A percentile compares a stretch with the other conserved stretches of the same genome.
phyloP scores from a whole-genome alignment of 2,329 filamentous ascomycete species.

The Neurospora crassa region DNA sequence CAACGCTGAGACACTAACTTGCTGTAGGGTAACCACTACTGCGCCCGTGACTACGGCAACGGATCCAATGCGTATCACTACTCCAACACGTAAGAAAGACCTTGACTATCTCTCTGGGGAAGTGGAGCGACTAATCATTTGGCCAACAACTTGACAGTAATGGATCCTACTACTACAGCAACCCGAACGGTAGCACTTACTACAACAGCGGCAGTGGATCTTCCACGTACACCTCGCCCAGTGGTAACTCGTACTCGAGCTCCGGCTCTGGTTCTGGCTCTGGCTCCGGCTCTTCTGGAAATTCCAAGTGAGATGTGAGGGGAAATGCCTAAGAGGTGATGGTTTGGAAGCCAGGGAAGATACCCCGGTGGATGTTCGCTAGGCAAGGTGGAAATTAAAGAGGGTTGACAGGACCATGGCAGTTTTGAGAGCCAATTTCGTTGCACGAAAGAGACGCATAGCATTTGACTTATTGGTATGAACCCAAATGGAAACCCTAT shows the following conservation, averaged over 20 bases:
- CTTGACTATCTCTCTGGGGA: neutral
- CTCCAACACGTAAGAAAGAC: conserved; percentile 45
- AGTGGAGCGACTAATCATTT: neutral
- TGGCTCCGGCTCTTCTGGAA: conserved; percentile 1
- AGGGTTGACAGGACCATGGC: neutral
- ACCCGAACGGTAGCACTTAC: conserved; percentile 59
- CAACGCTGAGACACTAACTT: neutral
- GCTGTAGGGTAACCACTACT: conserved; percentile 18
- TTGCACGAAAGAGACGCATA: neutral
- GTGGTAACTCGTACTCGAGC: conserved; percentile 23
- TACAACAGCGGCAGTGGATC: conserved; percentile 50
- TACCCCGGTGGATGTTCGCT: neutral
- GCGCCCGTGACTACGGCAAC: conserved; percentile 16
- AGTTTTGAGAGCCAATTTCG: neutral
- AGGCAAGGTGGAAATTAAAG: neutral
- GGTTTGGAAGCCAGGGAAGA: neutral
- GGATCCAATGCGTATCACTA: conserved; percentile 54
- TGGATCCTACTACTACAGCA: conserved; percentile 66
- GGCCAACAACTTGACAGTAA: conserved; percentile 22
- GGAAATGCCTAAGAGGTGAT: neutral
- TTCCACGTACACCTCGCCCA: conserved; percentile 51
- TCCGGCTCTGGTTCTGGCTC: conserved; percentile 2
- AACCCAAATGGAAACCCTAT: neutral
- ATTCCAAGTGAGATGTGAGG: neutral
- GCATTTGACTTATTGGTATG: neutral